Evolutionary conservation across 192 early-diverging fungal species (phyloP).

Genomic region (Rhizophlyctis rosea): DNA sequence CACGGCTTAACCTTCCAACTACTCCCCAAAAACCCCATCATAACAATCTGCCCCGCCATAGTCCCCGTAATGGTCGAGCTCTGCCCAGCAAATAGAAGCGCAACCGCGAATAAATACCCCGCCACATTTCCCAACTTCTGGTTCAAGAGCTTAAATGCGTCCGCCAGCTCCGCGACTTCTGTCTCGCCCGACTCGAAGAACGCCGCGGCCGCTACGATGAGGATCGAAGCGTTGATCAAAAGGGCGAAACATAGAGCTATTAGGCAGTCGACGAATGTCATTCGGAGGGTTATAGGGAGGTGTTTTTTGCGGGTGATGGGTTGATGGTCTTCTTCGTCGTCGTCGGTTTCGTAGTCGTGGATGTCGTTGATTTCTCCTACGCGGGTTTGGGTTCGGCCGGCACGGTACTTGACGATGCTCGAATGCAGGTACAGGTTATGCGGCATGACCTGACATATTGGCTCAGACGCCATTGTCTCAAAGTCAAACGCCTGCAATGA

Average conservation of each 20-base stretch:
- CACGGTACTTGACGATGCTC: conserved; percentile 65
- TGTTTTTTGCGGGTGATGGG: conserved; percentile 60
- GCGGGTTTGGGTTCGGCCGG: conserved; percentile 23
- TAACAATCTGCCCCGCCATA: conserved; percentile 81
- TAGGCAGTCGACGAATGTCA: conserved; percentile 62
- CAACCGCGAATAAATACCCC: conserved; percentile 70
- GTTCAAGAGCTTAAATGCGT: conserved; percentile 60
- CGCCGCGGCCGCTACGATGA: conserved; percentile 73
- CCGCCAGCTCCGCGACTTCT: conserved; percentile 61
- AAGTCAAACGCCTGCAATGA: too few relatives aligned
- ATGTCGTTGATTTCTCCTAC: conserved; percentile 31
- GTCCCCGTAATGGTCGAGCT: conserved; percentile 77
- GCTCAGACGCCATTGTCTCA: not conserved
- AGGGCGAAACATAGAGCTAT: conserved; percentile 69
- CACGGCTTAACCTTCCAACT: conserved; percentile 51
- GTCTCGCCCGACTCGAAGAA: conserved; percentile 55
- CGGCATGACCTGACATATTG: conserved; percentile 66
- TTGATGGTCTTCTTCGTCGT: conserved; percentile 41
- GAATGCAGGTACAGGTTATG: conserved; percentile 84
- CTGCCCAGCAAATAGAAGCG: conserved; percentile 73
- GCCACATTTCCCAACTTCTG: conserved; percentile 60
- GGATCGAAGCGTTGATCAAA: conserved; percentile 74
- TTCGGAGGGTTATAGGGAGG: conserved; percentile 58
- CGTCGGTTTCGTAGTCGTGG: not conserved
- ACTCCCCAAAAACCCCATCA: conserved; percentile 71